A percentile compares a stretch with the other conserved stretches of the same genome.
phyloP scores from a whole-genome alignment of 2,329 filamentous ascomycete genomes.

The Cercospora citrullina region DNA sequence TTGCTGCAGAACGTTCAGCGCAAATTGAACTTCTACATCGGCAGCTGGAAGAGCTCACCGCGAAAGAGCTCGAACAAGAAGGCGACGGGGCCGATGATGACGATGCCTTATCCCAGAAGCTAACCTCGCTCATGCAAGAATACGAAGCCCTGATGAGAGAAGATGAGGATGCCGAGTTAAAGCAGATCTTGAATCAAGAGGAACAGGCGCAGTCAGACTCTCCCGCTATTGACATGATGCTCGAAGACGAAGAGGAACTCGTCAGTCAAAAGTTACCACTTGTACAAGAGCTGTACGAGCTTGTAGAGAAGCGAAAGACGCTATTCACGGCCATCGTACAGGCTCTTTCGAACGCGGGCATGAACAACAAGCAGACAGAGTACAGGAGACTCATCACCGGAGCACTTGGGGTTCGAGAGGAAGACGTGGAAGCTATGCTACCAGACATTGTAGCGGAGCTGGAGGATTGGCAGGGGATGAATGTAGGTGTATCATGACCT shows the following conservation, averaged over 20 bases:
- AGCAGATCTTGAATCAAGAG: constrained; percentile 35
- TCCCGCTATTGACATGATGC: constrained; percentile 21
- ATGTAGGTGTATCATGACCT: constrained; percentile 5
- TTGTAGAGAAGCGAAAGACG: constrained; percentile 60
- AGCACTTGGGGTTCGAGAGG: constrained; percentile 67
- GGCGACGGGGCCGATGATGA: constrained; percentile 38
- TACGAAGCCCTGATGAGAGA: constrained; percentile 47
- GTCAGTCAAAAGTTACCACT: constrained; percentile 58
- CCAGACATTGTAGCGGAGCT: constrained; percentile 53
- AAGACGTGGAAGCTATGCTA: constrained; percentile 65
- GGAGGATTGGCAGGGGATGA: constrained; percentile 35
- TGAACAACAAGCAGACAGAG: constrained; percentile 68
- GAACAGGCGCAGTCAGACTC: constrained; percentile 37
- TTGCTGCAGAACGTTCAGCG: constrained; percentile 60
- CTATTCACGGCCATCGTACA: constrained; percentile 69
- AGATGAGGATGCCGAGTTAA: constrained; percentile 46
- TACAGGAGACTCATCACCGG: constrained; percentile 69
- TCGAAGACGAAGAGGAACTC: constrained; percentile 44
- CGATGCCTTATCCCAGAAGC: constrained; percentile 38
- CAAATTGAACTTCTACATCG: constrained; percentile 64
- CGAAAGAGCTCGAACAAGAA: constrained; percentile 56
- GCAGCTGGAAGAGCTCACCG: constrained; percentile 51
- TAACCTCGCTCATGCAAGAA: constrained; percentile 43
- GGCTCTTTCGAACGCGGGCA: constrained; percentile 67
- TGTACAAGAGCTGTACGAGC: constrained; percentile 56